Evolutionary conservation across 441 rosid genomes (phyloP).

Genomic region (Jatropha podagrica): DNA sequence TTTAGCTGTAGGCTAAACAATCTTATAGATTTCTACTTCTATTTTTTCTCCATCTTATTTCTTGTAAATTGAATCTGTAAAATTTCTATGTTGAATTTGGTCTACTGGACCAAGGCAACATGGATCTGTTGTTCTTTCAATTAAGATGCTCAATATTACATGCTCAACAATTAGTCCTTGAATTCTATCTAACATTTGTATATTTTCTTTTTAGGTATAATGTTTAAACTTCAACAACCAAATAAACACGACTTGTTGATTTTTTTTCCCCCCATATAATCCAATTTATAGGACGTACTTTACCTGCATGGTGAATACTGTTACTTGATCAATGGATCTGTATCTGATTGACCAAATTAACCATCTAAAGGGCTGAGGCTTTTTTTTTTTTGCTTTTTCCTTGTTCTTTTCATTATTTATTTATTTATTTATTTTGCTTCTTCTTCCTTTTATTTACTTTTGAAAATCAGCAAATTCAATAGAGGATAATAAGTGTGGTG

Average conservation of each 20-base stretch:
- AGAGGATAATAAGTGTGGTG: neutral
- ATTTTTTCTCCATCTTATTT: neutral
- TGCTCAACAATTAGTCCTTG: neutral
- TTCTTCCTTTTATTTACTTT: neutral
- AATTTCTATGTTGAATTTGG: neutral
- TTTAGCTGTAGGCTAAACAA: neutral
- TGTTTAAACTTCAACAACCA: neutral
- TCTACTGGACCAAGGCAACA: neutral
- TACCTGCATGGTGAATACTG: neutral
- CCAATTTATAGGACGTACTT: neutral
- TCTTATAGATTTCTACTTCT: neutral
- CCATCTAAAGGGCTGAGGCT: constrained; percentile 31
- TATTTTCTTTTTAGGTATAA: neutral
- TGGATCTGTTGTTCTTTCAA: neutral
- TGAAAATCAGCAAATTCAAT: neutral
- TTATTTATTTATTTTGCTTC: too few species aligned
- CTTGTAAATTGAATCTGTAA: neutral
- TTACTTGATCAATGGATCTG: neutral
- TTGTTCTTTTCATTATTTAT: too few species aligned
- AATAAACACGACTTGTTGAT: neutral
- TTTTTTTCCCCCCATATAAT: neutral
- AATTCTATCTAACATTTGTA: neutral
- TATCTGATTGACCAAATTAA: neutral
- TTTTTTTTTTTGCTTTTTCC: neutral
- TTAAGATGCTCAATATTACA: neutral